Evolutionary conservation across 495 filamentous ascomycete species (phyloP), one percentile per base, ranked within the genome.

Genomic region (Copromyces sp.): DNA sequence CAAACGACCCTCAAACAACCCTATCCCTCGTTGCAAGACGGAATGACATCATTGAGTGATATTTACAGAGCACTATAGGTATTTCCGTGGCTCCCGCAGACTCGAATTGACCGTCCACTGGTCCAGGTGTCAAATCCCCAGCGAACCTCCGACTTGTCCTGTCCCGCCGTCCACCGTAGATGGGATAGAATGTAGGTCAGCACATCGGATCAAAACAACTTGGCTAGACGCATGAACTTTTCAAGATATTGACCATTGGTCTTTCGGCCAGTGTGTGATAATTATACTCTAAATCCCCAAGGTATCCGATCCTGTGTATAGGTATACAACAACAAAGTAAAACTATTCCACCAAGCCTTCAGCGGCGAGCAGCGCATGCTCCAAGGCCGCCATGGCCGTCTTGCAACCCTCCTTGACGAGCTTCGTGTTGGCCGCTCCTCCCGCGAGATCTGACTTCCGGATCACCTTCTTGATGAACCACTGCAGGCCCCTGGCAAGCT

Each of bases 381-480:
- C 83, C 44, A 94, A 80, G 16, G 86, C 84, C 80, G 89, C 86
- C 69, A 85, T 81, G 4, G 90, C 90, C 68, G 88, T 83, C 75
- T 86, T 86, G 82, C 92, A 95, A 9, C 88, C 92, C 89, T 90
- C 92, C 80, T 83, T 88, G 17, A 97, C 84, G 14, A 80, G 82
- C 72, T 87, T 88, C 73, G 86, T 89, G 72, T 92, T 87, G 45
- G 84, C 82, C 76, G 87, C 87, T 14, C 81, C 84, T 39, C 84
- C 85, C 11, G 89, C 88, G 75, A 97, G 83, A 76, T 94, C 90
- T 0, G 90, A 91, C 77, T 90, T 93, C 32, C 88, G 85, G 6
- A 97, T 89, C 32, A 91, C 87, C 80, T 90, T 94, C 77, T 86
- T 88, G 37, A 97, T 72, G 78, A 98, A 96, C 77, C 88, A 94